These are phyloP conservation scores for Taphrina pruni DNA, from an alignment of 1,139 yeast genomes.

Conservation along the genomic window DNA sequence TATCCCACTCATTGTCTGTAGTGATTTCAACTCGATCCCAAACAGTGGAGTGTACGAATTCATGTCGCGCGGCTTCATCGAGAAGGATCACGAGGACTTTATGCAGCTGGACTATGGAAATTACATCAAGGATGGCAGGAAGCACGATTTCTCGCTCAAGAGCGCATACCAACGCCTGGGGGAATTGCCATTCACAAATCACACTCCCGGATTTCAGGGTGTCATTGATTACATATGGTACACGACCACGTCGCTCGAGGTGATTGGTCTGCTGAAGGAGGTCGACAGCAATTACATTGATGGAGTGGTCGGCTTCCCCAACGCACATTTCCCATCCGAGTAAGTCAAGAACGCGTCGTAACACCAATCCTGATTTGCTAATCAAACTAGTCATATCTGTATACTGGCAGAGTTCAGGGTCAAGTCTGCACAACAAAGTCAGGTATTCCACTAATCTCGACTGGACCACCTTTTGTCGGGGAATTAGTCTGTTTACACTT, in stretches of 20 bases:
- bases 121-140: slow-evolving; percentile 87
- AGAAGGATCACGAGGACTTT: slow-evolving; percentile 76
- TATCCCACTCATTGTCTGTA: slow-evolving; percentile 81
- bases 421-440: slow-evolving; percentile 40
- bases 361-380: too few relatives aligned
- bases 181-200: slow-evolving; percentile 92
- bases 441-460: slow-evolving; percentile 12
- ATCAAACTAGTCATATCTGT: slow-evolving; percentile 43
- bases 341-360: slow-evolving; percentile 63
- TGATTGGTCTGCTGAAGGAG: slow-evolving; percentile 83
- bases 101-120: slow-evolving; percentile 88
- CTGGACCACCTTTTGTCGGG: not conserved
- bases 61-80: slow-evolving; percentile 73
- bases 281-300: slow-evolving; percentile 78
- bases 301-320: slow-evolving; percentile 88
- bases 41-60: slow-evolving; percentile 92
- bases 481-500: not conserved
- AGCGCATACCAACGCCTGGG: slow-evolving; percentile 77
- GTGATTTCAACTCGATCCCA: slow-evolving; percentile 89
- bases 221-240: slow-evolving; percentile 97
- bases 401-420: slow-evolving; percentile 44
- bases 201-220: slow-evolving; percentile 89
- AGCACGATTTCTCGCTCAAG: slow-evolving; percentile 77
- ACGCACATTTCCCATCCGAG: slow-evolving; percentile 74
- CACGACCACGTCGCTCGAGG: slow-evolving; percentile 76